These are phyloP conservation scores for Taiwanofungus camphoratus DNA, from an alignment of 1,284 basidiomycete species.

Conservation along the genomic window DNA sequence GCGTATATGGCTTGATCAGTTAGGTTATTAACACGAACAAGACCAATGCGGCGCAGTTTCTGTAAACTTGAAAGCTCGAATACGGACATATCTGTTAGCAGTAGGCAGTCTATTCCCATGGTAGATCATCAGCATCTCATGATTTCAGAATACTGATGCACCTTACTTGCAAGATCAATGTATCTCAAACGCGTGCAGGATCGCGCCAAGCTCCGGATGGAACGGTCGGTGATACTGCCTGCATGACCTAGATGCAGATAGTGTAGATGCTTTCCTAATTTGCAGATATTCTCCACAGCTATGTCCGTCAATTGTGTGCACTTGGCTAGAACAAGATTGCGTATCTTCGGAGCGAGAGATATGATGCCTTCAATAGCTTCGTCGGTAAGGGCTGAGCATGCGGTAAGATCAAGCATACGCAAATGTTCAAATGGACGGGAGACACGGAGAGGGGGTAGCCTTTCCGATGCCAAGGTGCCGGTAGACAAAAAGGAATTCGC, in stretches of 20 bases:
- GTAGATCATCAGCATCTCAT: slow-evolving; percentile 4
- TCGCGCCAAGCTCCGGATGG: slow-evolving; percentile 79
- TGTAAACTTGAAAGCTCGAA: slow-evolving; percentile 86
- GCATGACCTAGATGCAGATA: slow-evolving; percentile 96
- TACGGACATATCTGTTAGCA: slow-evolving; percentile 90
- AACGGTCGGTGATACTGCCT: slow-evolving; percentile 82
- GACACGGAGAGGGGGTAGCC: slow-evolving; percentile 58
- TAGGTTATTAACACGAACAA: slow-evolving; percentile 89
- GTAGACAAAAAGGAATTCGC: slow-evolving; percentile 44
- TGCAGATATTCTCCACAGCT: slow-evolving; percentile 80
- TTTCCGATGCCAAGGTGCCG: slow-evolving; percentile 29
- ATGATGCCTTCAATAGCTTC: slow-evolving; percentile 89
- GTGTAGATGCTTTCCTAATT: slow-evolving; percentile 88
- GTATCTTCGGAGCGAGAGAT: slow-evolving; percentile 82
- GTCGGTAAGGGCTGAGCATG: slow-evolving; percentile 80
- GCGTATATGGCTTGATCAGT: slow-evolving; percentile 93
- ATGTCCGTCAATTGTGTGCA: slow-evolving; percentile 84
- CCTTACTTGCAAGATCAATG: slow-evolving; percentile 93
- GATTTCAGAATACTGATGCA: background rate
- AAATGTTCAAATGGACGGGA: slow-evolving; percentile 71
- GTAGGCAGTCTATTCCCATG: slow-evolving; percentile 63
- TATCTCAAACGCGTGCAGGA: slow-evolving; percentile 93
- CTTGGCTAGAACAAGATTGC: slow-evolving; percentile 91
- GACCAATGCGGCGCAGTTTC: slow-evolving; percentile 90
- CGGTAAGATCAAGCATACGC: slow-evolving; percentile 87